Base-by-base conservation (phyloP, 345 rosid genomes). In the Heritiera littoralis region DNA sequence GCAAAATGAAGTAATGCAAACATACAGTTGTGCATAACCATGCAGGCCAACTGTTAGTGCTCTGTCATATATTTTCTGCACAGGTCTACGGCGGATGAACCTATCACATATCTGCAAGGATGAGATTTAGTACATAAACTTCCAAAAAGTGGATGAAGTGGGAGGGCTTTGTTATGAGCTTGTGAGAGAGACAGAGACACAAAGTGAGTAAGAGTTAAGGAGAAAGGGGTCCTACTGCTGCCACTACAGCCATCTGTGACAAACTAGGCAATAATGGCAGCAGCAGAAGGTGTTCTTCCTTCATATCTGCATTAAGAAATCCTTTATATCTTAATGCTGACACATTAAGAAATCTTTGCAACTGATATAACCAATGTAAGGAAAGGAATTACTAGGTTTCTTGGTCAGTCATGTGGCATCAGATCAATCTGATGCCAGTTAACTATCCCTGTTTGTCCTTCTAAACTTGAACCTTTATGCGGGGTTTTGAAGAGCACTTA, bases 11-110 rank as follows among this genome's bases (percentile, higher is more conserved):
- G 49, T 32, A 64, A 32, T 20, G 79, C 46, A 74, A 80, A 88
- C 98, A 49, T 92, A 93, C 98, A 92, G 79, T 85, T 86, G 89
- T 63, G 98, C 98, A 87, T 89, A 95, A 87, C 89, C 97, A 86
- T 88, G 94, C 78, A 95, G 98, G 70, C 98, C 98, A 58, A 90
- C 85, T 55, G 98, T 79, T 40, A 95, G 92, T 76, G 91, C 94
- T 87, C 86, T 89, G 82, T 90, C 90, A 77, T 95, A 95, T 13
- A 92, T 10, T 78, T 86, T 92, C 86, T 95, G 98, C 81, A 88
- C 77, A 64, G 87, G 84, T 60, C 80, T 84, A 63, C 97, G 89
- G 83, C 85, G 80, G 67, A 95, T 89, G 82, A 90, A 95, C 86
- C 98, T 89, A 82, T 92, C 98, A 64, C 93, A 94, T 73, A 95